Base-by-base conservation (phyloP, 371 early-diverging fungal species). In the Zychaea mexicana region DNA sequence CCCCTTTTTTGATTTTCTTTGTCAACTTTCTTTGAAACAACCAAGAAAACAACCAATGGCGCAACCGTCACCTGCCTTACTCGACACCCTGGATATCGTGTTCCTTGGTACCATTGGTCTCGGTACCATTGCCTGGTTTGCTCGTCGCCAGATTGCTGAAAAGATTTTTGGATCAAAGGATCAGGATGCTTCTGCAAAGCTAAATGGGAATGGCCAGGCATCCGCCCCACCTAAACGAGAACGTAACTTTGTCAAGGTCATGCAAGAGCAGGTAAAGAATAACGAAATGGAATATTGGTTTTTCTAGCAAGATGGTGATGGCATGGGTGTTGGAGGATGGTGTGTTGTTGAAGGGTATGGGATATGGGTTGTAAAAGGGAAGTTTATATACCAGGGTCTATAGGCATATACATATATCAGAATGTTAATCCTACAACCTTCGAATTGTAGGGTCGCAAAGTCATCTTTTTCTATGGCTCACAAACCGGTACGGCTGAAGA, bases 401-500 rank as follows among this genome's bases (percentile, higher is more conserved):
- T n/a, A n/a, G n/a, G n/a, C n/a, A n/a, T n/a, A n/a, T n/a, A n/a
- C n/a, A n/a, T n/a, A n/a, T n/a, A n/a, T n/a, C n/a, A n/a, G n/a
- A n/a, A n/a, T n/a, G n/a, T n/a, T n/a, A n/a, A n/a, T n/a, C n/a
- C n/a, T n/a, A n/a, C n/a, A n/a, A n/a, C n/a, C n/a, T n/a, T n/a
- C n/a, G n/a, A n/a, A n/a, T 32, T 47, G 39, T 61, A 87, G 87
- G 87, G 84, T 55, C 88, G 88, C 65, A 73, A 81, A 63, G 86
- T 88, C 12, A 87, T 94, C 55, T 78, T 93, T 52, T 94, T 96
- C 73, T 98, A 92, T 73, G 97, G 96, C 42, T 96, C 96, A 47
- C 98, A 98, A 82, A 96, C 97, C 19, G 98, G 98, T 52, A 96
- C 96, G 31, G 98, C 98, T 22, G 96, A 98, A 77, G 98, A 96